These are phyloP conservation scores for Acorus calamus DNA, from an alignment of 106 monocot species.

Conservation along the genomic window DNA sequence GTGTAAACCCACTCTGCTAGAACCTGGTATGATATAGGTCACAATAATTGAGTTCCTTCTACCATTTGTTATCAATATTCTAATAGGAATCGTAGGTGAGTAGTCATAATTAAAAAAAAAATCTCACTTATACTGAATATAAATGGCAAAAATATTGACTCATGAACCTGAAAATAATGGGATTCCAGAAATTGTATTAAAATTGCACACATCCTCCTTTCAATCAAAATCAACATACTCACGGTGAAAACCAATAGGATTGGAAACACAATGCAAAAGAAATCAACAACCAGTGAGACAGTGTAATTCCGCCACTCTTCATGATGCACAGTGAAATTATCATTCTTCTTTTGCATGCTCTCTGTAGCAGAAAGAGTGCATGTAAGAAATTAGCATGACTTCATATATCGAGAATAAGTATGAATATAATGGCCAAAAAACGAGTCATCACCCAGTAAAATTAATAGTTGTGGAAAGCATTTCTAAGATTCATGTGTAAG, in stretches of 20 bases:
- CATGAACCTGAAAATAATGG: no score
- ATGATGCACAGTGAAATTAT: conserved; percentile 4
- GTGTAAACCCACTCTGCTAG: conserved; percentile 57
- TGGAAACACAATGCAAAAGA: conserved; percentile 47
- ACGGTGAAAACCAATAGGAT: conserved; percentile 67
- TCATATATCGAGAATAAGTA: conserved; percentile 6
- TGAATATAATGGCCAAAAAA: background rate
- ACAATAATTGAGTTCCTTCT: background rate
- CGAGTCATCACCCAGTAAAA: background rate
- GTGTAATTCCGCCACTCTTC: conserved; percentile 31
- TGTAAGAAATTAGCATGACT: background rate
- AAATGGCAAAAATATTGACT: no score
- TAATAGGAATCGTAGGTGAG: background rate
- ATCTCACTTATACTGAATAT: background rate
- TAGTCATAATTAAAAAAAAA: background rate
- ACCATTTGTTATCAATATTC: background rate
- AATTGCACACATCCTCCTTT: background rate
- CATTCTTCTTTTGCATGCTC: conserved; percentile 30
- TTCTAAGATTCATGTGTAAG: no score
- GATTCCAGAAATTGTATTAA: no score
- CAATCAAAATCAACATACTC: conserved; percentile 12
- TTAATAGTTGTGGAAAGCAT: background rate
- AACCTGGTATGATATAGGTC: conserved; percentile 28
- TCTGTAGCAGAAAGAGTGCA: conserved; percentile 1
- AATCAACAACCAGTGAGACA: conserved; percentile 39